Conservation (phyloP, 2,329 filamentous ascomycete genomes). For the Aspergillus pseudoviridinutans region DNA sequence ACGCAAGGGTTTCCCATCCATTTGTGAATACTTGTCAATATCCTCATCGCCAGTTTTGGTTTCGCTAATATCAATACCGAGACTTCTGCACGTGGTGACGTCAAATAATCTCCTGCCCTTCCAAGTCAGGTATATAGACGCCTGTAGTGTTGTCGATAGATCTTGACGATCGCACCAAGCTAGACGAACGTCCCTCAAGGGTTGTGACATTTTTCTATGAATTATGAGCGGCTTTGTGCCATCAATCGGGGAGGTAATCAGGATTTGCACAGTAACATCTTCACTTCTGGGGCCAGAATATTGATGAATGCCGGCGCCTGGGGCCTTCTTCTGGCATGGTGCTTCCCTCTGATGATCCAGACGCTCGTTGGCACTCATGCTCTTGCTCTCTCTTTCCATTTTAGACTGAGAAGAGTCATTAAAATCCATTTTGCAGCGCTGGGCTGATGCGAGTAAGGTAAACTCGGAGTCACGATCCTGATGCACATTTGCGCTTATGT, state of each 20-base stretch:
- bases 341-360: neutral
- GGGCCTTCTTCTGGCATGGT: neutral
- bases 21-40: conserved; percentile 45
- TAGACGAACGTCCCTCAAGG: conserved; percentile 62
- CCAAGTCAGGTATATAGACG: conserved; percentile 73
- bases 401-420: neutral
- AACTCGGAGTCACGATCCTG: neutral
- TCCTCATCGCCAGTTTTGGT: conserved; percentile 33
- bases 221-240: conserved; percentile 59
- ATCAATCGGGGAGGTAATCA: conserved; percentile 65
- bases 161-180: conserved; percentile 66
- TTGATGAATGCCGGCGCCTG: neutral
- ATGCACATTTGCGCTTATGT: neutral
- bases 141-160: conserved; percentile 47
- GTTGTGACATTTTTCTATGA: conserved; percentile 63
- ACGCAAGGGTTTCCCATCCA: conserved; percentile 49
- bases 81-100: conserved; percentile 65
- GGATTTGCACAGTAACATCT: conserved; percentile 57
- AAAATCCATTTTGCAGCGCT: neutral
- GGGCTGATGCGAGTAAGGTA: neutral
- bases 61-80: conserved; percentile 56
- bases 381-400: neutral
- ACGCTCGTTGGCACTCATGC: neutral
- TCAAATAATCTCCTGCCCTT: conserved; percentile 68
- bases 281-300: conserved; percentile 9